Evolutionary conservation across 371 early-diverging fungal species (phyloP).

Genomic region (Apophysomyces sp.): DNA sequence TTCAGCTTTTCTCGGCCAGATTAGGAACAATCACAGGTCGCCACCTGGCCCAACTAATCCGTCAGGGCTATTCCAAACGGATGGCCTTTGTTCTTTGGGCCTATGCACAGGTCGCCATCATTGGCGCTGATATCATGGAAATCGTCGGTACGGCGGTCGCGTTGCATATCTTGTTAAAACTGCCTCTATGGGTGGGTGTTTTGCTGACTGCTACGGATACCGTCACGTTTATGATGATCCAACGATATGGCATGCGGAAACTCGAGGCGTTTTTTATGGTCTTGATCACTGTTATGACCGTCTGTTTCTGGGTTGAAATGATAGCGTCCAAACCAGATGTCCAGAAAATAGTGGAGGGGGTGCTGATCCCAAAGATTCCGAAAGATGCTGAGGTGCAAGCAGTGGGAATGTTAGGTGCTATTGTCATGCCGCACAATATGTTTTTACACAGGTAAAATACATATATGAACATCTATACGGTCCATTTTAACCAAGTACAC

Average conservation of each 20-base stretch:
- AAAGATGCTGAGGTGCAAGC: slow-evolving; percentile 60
- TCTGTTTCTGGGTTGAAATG: slow-evolving; percentile 73
- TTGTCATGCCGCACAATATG: slow-evolving; percentile 79
- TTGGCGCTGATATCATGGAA: slow-evolving; percentile 73
- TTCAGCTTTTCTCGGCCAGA: slow-evolving; percentile 64
- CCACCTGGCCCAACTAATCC: slow-evolving; percentile 63
- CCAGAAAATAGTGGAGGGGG: slow-evolving; percentile 53
- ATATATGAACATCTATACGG: no score
- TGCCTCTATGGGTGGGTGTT: slow-evolving; percentile 69
- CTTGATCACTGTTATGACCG: slow-evolving; percentile 60
- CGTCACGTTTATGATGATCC: slow-evolving; percentile 63
- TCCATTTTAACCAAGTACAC: no score
- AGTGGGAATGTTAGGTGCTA: slow-evolving; percentile 68
- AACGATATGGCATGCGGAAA: slow-evolving; percentile 61
- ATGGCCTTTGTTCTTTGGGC: slow-evolving; percentile 53
- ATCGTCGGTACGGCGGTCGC: slow-evolving; percentile 83
- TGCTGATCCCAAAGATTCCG: slow-evolving; percentile 58
- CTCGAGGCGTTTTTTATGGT: slow-evolving; percentile 66
- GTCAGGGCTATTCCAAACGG: slow-evolving; percentile 47
- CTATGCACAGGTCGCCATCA: slow-evolving; percentile 72
- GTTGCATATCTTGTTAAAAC: slow-evolving; percentile 59
- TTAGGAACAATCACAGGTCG: slow-evolving; percentile 69
- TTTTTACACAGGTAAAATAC: slow-evolving; percentile 57
- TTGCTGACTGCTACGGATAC: slow-evolving; percentile 69
- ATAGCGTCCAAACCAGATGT: slow-evolving; percentile 55